Conservation (phyloP, 2,329 filamentous ascomycete species). For the Mycosphaerella sp. region DNA sequence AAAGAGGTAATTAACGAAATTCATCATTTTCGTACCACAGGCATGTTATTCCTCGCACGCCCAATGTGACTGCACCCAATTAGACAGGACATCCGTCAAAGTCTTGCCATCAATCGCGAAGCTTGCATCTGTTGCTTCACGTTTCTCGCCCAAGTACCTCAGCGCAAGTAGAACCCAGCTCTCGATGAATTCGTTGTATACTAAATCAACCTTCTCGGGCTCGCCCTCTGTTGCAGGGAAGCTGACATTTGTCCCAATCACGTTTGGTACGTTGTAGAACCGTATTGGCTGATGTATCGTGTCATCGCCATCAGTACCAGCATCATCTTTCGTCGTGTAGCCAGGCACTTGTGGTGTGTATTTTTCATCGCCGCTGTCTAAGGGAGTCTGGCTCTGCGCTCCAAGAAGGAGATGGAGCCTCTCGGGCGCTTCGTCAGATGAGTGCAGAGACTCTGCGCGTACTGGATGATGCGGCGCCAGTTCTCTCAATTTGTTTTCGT, state of each 20-base stretch:
- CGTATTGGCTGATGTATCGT: constrained; percentile 70
- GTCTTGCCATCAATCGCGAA: constrained; percentile 49
- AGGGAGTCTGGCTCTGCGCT: constrained; percentile 8
- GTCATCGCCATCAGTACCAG: constrained; percentile 79
- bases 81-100: constrained; percentile 52
- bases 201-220: constrained; percentile 72
- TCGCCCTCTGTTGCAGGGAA: constrained; percentile 49
- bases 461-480: constrained; percentile 17
- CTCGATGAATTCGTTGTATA: constrained; percentile 88
- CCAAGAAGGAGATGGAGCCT: constrained; percentile 3
- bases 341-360: constrained; percentile 51
- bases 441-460: constrained; percentile 11
- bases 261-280: constrained; percentile 76
- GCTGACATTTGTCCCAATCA: constrained; percentile 61
- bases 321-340: constrained; percentile 85
- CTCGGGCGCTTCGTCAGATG: constrained; percentile 6
- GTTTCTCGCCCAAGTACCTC: constrained; percentile 51
- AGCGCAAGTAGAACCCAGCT: constrained; percentile 72
- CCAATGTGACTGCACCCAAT: constrained; percentile 53
- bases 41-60: constrained; percentile 20
- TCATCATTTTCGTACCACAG: not conserved
- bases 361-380: constrained; percentile 8
- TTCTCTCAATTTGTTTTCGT: constrained; percentile 9
- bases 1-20: too few relatives aligned
- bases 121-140: constrained; percentile 46